Evolutionary conservation across 2,329 filamentous ascomycete genomes (phyloP).

Genomic region (Beauveria brongniartii): DNA sequence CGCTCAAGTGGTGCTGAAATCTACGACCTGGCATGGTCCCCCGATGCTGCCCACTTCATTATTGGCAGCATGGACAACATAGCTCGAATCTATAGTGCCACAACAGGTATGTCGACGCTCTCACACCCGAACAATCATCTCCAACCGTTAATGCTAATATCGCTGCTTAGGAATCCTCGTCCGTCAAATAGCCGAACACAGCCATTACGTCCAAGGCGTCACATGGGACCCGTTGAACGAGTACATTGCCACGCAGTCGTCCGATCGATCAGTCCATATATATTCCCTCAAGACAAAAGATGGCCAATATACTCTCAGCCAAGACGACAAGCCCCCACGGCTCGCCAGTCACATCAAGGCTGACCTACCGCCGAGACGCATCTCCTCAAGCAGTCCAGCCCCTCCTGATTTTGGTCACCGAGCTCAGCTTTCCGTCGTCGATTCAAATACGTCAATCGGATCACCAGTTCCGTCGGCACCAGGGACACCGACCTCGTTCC

Average conservation of each 20-base stretch:
- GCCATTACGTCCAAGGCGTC: slow-evolving; percentile 96
- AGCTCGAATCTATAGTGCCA: slow-evolving; percentile 91
- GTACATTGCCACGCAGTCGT: slow-evolving; percentile 96
- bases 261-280: slow-evolving; percentile 94
- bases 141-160: neutral
- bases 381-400: slow-evolving; percentile 86
- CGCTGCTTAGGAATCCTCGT: slow-evolving; percentile 53
- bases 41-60: slow-evolving; percentile 93
- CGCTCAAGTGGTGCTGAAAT: slow-evolving; percentile 91
- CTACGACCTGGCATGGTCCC: slow-evolving; percentile 97
- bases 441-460: slow-evolving; percentile 51
- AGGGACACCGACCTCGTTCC: slow-evolving; percentile 82
- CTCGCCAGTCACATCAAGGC: slow-evolving; percentile 72
- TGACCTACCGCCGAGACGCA: slow-evolving; percentile 83
- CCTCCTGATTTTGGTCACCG: slow-evolving; percentile 72
- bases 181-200: slow-evolving; percentile 92
- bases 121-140: neutral
- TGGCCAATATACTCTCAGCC: slow-evolving; percentile 75
- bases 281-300: slow-evolving; percentile 96
- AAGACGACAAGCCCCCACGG: slow-evolving; percentile 63
- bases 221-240: slow-evolving; percentile 98
- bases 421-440: slow-evolving; percentile 49
- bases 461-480: slow-evolving; percentile 88
- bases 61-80: slow-evolving; percentile 99
- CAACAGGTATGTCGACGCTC: slow-evolving; percentile 57